Conservation (phyloP, 768 basidiomycete genomes). For the Lentinula detonsa region DNA sequence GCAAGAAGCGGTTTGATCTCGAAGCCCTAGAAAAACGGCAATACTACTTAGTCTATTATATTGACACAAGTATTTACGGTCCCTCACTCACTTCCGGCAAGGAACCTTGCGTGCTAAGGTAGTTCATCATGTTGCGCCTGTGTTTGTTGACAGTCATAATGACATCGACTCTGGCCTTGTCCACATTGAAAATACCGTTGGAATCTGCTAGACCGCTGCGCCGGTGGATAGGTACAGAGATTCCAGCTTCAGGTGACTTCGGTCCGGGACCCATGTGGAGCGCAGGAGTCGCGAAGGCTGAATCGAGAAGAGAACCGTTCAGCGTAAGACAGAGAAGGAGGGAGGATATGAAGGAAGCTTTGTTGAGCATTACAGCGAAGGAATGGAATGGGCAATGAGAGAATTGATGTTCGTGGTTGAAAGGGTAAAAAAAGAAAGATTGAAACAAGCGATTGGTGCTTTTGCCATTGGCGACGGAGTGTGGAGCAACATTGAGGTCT, state of each 20-base stretch:
- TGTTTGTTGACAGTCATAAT: background rate
- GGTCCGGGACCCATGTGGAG: background rate
- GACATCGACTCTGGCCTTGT: background rate
- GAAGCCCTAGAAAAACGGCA: background rate
- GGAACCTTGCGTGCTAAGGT: background rate
- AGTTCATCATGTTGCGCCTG: constrained; percentile 2
- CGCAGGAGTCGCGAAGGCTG: background rate
- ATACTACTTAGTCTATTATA: background rate
- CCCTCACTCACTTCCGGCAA: background rate
- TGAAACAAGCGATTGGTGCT: background rate
- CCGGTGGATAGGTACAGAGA: constrained; percentile 1
- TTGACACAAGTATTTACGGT: background rate
- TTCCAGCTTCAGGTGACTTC: background rate
- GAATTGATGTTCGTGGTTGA: background rate
- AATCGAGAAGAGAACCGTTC: background rate
- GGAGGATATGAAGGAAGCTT: background rate
- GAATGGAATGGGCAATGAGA: background rate
- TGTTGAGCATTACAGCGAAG: background rate
- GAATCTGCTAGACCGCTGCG: background rate
- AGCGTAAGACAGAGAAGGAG: background rate
- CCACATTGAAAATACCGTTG: background rate
- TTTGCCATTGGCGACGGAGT: background rate
- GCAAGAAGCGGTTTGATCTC: background rate
- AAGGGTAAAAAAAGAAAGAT: background rate
- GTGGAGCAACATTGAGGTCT: background rate